A percentile compares a stretch with the other conserved stretches of the same genome.
phyloP scores from a whole-genome alignment of 23 red algal genomes.

The Rhodosorus marinus region DNA sequence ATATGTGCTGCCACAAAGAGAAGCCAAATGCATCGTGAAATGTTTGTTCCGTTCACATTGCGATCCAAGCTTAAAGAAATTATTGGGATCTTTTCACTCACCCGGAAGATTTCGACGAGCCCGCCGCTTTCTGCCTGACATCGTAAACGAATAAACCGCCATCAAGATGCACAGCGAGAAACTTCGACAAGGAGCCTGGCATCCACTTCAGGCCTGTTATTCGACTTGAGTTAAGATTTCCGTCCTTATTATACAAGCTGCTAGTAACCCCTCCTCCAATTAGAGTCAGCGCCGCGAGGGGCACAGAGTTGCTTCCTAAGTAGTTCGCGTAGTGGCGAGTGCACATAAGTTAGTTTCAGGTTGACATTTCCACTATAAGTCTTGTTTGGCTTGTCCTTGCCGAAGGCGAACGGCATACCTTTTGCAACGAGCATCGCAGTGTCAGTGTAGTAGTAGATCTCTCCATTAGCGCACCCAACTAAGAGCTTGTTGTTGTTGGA shows the following conservation, averaged over 20 bases:
- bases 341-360: neutral
- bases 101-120: too few species aligned
- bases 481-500: slow-evolving; percentile 8
- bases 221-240: slow-evolving; percentile 19
- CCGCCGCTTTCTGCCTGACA: slow-evolving; percentile 10
- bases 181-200: slow-evolving; percentile 15
- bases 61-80: too few species aligned
- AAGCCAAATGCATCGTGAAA: too few species aligned
- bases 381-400: neutral
- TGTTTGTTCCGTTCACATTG: too few species aligned
- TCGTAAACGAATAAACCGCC: slow-evolving; percentile 57
- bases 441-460: slow-evolving; percentile 53
- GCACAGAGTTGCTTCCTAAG: neutral
- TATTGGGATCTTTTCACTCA: too few species aligned
- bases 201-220: slow-evolving; percentile 48
- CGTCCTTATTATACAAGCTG: slow-evolving; percentile 39
- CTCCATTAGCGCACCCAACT: slow-evolving; percentile 41
- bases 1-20: too few species aligned
- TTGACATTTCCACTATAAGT: neutral
- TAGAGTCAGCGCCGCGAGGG: neutral
- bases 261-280: neutral
- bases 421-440: slow-evolving; percentile 1
- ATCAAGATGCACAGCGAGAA: slow-evolving; percentile 40
- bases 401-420: neutral
- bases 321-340: neutral